These are phyloP conservation scores for Discostella pseudostelligera DNA, from an alignment of 108 stramenopile species.

Conservation along the genomic window DNA sequence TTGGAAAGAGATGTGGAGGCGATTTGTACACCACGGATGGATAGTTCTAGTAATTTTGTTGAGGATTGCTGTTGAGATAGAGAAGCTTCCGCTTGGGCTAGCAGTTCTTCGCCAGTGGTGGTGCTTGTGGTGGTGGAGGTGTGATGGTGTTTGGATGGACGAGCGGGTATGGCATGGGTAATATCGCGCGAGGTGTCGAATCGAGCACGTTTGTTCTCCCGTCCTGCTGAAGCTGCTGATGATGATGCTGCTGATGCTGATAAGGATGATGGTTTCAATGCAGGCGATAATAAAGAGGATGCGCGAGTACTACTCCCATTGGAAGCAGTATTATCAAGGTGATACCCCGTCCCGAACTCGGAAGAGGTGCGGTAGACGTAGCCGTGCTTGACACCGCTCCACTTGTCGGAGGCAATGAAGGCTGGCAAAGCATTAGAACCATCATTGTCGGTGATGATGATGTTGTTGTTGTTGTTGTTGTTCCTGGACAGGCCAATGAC, in stretches of 20 bases:
- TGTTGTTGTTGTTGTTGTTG: not conserved
- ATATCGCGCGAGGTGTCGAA: slow-evolving; percentile 52
- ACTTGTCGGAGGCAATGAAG: slow-evolving; percentile 57
- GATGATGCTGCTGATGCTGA: slow-evolving; percentile 3
- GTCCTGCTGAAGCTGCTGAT: not conserved
- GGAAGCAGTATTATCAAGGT: slow-evolving; percentile 40
- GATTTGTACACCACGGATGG: slow-evolving; percentile 49
- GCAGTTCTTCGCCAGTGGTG: slow-evolving; percentile 30
- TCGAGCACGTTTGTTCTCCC: slow-evolving; percentile 17
- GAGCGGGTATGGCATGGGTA: slow-evolving; percentile 40
- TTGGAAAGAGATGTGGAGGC: slow-evolving; percentile 48
- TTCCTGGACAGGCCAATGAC: slow-evolving; percentile 26
- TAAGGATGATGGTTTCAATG: not conserved
- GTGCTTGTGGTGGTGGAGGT: not conserved
- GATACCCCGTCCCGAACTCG: slow-evolving; percentile 65
- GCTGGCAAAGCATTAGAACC: no score
- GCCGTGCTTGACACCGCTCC: slow-evolving; percentile 55
- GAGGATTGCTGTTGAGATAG: not conserved
- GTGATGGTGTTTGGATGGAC: not conserved
- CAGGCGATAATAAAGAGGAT: slow-evolving; percentile 16
- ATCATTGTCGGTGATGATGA: not conserved
- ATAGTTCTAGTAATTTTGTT: slow-evolving; percentile 48
- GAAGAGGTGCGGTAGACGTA: slow-evolving; percentile 67
- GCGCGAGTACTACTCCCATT: not conserved
- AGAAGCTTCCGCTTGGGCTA: slow-evolving; percentile 52